A percentile compares a stretch with the other conserved stretches of the same genome.
Conservation (phyloP, 2,329 filamentous ascomycete species). For the Colletotrichum theobromicola region DNA sequence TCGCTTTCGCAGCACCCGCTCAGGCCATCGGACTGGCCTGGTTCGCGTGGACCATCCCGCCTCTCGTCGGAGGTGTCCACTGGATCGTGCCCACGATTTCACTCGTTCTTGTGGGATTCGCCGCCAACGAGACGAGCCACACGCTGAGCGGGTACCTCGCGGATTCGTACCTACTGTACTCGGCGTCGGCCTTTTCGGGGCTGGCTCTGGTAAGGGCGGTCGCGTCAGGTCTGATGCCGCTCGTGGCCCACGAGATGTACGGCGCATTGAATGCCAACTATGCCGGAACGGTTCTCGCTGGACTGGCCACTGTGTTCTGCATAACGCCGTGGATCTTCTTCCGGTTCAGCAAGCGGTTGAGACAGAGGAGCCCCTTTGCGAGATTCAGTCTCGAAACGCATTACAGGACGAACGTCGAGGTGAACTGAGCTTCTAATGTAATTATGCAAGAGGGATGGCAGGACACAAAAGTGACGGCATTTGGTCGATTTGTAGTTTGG, state of each 20-base stretch:
- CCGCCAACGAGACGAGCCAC: slow-evolving; percentile 43
- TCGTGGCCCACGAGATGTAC: slow-evolving; percentile 28
- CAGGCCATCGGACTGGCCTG: slow-evolving; percentile 48
- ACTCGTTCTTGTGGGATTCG: slow-evolving; percentile 50
- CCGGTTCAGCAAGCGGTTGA: slow-evolving; percentile 25
- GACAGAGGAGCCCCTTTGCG: slow-evolving; percentile 28
- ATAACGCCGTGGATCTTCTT: slow-evolving; percentile 25
- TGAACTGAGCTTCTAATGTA: not conserved
- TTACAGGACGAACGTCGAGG: slow-evolving; percentile 20
- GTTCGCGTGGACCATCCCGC: slow-evolving; percentile 54
- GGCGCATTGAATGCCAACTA: slow-evolving; percentile 24
- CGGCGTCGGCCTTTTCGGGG: slow-evolving; percentile 29
- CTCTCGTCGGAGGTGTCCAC: slow-evolving; percentile 31
- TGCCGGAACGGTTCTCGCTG: slow-evolving; percentile 27
- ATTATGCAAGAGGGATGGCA: not conserved
- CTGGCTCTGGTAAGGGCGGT: slow-evolving; percentile 28
- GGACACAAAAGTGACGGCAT: not conserved
- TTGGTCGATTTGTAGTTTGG: not conserved
- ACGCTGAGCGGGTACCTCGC: slow-evolving; percentile 30
- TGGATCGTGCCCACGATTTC: slow-evolving; percentile 45
- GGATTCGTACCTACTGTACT: slow-evolving; percentile 28
- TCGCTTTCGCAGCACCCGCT: slow-evolving; percentile 46
- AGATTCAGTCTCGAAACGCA: slow-evolving; percentile 25
- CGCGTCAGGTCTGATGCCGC: slow-evolving; percentile 28
- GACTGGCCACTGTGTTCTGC: slow-evolving; percentile 24